Conservation (phyloP, 2,329 filamentous ascomycete genomes). For the Daldinia eschscholtzii region DNA sequence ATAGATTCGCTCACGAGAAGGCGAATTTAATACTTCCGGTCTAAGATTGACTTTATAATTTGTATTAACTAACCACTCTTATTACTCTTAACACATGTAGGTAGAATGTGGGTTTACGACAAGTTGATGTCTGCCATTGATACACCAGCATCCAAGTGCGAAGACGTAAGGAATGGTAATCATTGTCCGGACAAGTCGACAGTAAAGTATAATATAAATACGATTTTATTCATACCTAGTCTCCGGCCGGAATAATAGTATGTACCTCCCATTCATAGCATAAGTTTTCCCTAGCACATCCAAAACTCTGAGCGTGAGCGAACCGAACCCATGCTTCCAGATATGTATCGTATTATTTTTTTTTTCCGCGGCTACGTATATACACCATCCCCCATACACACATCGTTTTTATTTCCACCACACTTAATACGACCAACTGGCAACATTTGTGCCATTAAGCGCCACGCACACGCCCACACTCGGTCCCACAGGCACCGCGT, state of each 20-base stretch:
- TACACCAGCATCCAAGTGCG: background rate
- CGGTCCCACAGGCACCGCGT: background rate
- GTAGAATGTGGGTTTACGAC: background rate
- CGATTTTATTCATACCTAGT: no score
- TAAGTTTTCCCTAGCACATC: no score
- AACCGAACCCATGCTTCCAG: no score
- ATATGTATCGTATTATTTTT: no score
- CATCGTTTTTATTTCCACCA: background rate
- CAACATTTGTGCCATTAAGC: background rate
- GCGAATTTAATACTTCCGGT: background rate
- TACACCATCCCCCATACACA: background rate
- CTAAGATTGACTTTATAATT: background rate
- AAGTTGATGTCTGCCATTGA: background rate
- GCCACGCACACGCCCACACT: background rate
- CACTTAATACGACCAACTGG: slow-evolving; percentile 4
- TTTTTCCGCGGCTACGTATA: background rate
- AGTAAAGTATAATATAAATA: no score
- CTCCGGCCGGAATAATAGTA: no score
- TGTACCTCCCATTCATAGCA: no score
- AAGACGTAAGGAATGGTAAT: background rate
- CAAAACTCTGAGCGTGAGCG: no score
- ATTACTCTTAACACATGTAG: background rate
- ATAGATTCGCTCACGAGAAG: background rate
- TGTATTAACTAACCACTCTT: background rate
- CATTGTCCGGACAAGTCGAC: no score